Percentiles rank a stretch among this genome's conserved stretches.
These are phyloP conservation scores for Cladosporium velox DNA, from an alignment of 2,329 filamentous ascomycete genomes.

Conservation along the genomic window DNA sequence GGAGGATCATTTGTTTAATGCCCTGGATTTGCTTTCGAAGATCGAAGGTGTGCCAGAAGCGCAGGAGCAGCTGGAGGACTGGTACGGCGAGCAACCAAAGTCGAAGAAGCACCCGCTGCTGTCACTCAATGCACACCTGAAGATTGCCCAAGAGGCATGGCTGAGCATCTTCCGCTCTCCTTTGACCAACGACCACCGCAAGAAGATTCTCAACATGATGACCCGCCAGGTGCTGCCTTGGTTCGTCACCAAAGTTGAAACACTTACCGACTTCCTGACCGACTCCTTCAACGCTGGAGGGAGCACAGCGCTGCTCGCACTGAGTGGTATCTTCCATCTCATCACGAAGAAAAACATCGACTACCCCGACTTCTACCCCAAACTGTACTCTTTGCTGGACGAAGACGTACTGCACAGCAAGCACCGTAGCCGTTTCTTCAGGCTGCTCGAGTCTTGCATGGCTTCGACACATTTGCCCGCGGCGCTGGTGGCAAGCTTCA, in stretches of 20 bases:
- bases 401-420: conserved; percentile 86
- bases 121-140: conserved; percentile 72
- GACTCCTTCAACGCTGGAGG: conserved; percentile 88
- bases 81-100: conserved; percentile 65
- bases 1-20: conserved; percentile 55
- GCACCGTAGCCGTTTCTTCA: conserved; percentile 90
- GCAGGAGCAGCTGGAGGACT: conserved; percentile 66
- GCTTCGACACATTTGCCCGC: conserved; percentile 90
- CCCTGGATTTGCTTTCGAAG: conserved; percentile 63
- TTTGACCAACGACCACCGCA: conserved; percentile 72
- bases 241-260: conserved; percentile 77
- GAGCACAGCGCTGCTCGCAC: conserved; percentile 79
- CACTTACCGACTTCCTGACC: conserved; percentile 95
- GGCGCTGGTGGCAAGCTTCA: conserved; percentile 87
- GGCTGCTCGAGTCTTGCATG: conserved; percentile 87
- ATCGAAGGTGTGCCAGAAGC: conserved; percentile 72
- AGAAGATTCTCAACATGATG: conserved; percentile 73
- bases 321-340: conserved; percentile 92
- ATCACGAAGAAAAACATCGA: conserved; percentile 93
- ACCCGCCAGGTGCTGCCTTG: conserved; percentile 80
- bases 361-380: conserved; percentile 79
- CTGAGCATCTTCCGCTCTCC: conserved; percentile 70
- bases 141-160: conserved; percentile 84
- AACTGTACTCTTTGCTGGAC: conserved; percentile 91
- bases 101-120: conserved; percentile 68